Evolutionary conservation across 2,329 filamentous ascomycete genomes (phyloP).

Genomic region (Fusarium sp.): DNA sequence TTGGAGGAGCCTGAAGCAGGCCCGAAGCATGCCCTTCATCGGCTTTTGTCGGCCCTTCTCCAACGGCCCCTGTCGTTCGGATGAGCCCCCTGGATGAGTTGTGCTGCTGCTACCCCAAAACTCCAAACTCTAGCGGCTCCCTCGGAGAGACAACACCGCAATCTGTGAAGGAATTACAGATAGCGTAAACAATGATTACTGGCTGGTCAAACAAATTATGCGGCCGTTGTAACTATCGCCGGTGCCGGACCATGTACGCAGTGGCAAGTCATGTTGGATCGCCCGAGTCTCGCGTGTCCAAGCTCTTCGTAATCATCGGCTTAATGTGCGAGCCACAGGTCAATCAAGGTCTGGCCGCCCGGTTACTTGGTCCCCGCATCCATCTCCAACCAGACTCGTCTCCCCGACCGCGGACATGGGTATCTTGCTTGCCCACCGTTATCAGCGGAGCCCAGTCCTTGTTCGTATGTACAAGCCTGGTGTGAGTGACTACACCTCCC

Average conservation of each 20-base stretch:
- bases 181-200: too few relatives aligned
- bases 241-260: background rate
- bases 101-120: constrained; percentile 5
- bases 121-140: constrained; percentile 8
- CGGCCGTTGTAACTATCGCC: background rate
- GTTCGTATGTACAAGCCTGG: constrained; percentile 12
- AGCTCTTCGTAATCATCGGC: constrained; percentile 7
- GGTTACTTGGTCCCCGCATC: constrained; percentile 7
- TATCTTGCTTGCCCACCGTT: constrained; percentile 8
- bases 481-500: constrained; percentile 10
- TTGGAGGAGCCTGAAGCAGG: background rate
- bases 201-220: too few relatives aligned
- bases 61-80: background rate
- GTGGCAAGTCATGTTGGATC: background rate
- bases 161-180: too few relatives aligned
- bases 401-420: background rate
- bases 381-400: constrained; percentile 8
- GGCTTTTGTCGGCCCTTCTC: constrained; percentile 19
- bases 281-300: background rate
- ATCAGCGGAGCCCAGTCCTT: constrained; percentile 30
- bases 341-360: too few relatives aligned
- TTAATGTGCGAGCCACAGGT: background rate
- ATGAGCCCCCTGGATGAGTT: background rate
- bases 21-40: background rate
- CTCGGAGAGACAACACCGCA: background rate